Evolutionary conservation across 2,329 filamentous ascomycete genomes (phyloP), one percentile per base, ranked within the genome.

Genomic region (Plenodomus biglobosus): DNA sequence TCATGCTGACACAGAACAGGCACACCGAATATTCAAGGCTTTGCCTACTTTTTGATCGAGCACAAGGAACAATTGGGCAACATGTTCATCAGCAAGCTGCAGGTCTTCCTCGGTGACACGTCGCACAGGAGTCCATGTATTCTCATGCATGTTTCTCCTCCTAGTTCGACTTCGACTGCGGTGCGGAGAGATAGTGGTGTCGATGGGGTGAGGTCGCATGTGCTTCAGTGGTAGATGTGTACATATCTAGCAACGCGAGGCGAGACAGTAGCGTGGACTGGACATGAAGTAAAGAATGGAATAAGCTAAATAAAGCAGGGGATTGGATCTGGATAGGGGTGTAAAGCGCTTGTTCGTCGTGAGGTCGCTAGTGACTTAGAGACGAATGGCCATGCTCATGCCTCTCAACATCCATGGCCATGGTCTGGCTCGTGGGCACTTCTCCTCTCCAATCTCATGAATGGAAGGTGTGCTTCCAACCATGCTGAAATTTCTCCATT

Each of bases 31-130:
- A 27, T 59, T 1, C 53, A 50, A 40, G 56, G 56, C 16, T 60
- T 56, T 20, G 59, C 50, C 1, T 60, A 60, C 35, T 50, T 62
- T 18, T 44, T 64, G 2, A 42, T 59, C 3, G 50, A 57, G 40
- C 59, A 62, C 22, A 64, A 61, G 37, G 45, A 50, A 4, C 36
- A 53, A 16, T 30, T 60, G 10, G 55, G 50, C 7, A 53, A 56
- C 37, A 56, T 58, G 46, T 59, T 48, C 34, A 53, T 64, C 32
- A 42, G 48, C 35, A 52, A 52, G 21, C 38, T 59, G 10, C 53
- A 54, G 17, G 49, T 60, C 2, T 60, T 63, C 38, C 20, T 38
- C 11, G 49, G 46, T 2, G 47, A 56, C 17, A 53, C 40, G 3
- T 13, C 35, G 15, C 38, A 49, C 15, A 32, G 43, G 36, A 46